phyloP scores from a whole-genome alignment of 805 yeast species.

The Starmerella roubikii region DNA sequence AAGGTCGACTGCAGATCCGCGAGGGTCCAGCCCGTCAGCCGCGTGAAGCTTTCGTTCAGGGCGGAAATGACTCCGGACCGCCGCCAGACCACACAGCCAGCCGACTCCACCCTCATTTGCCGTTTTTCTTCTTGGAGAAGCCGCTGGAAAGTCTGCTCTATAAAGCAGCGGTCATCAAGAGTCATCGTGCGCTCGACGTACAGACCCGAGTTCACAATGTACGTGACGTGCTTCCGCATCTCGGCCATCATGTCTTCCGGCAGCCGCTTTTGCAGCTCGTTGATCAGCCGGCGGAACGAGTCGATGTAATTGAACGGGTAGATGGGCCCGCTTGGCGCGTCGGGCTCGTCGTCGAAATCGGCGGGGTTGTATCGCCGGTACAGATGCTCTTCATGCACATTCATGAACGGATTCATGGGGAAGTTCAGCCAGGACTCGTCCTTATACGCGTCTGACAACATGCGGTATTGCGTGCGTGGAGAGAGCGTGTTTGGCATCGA shows the following conservation, averaged over 20 bases:
- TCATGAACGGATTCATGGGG: slow-evolving; percentile 3
- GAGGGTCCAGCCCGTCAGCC: slow-evolving; percentile 79
- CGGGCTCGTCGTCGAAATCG: slow-evolving; percentile 14
- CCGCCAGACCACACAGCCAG: slow-evolving; percentile 87
- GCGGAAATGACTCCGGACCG: slow-evolving; percentile 91
- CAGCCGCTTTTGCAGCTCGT: slow-evolving; percentile 60
- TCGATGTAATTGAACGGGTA: slow-evolving; percentile 80
- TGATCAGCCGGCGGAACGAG: slow-evolving; percentile 71
- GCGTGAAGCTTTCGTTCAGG: slow-evolving; percentile 86
- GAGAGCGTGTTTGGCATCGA: too few species aligned
- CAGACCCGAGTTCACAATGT: slow-evolving; percentile 80
- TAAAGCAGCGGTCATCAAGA: slow-evolving; percentile 82
- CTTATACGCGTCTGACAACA: too few species aligned
- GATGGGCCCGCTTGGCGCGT: slow-evolving; percentile 53
- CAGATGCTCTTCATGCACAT: slow-evolving; percentile 6
- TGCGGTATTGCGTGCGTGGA: too few species aligned
- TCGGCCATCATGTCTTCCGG: slow-evolving; percentile 54
- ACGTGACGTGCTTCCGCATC: slow-evolving; percentile 80
- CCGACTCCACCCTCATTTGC: slow-evolving; percentile 50
- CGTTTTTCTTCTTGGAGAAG: slow-evolving; percentile 80
- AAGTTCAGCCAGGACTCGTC: not conserved
- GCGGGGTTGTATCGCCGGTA: slow-evolving; percentile 2
- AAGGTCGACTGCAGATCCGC: slow-evolving; percentile 40
- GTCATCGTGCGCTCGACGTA: slow-evolving; percentile 81
- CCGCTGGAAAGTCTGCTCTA: slow-evolving; percentile 93